Conservation (phyloP, 192 early-diverging fungal genomes). For the Piromyces finnis region DNA sequence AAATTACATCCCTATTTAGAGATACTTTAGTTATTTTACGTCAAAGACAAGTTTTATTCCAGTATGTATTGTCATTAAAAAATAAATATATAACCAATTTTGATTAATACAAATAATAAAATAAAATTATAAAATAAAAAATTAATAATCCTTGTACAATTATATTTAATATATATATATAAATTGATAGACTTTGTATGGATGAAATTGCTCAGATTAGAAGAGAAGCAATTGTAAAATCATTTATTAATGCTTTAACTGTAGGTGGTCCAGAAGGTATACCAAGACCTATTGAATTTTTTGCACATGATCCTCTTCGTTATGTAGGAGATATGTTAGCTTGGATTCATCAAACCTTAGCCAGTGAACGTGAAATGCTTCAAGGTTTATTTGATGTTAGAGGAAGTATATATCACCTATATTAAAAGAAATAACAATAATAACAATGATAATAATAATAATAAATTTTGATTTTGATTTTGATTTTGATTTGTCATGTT, state of each 20-base stretch:
- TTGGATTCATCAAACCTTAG: slow-evolving; percentile 85
- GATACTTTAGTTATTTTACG: slow-evolving; percentile 47
- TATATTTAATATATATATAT: too few species aligned
- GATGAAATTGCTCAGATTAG: slow-evolving; percentile 57
- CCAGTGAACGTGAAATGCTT: slow-evolving; percentile 73
- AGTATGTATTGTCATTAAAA: background rate
- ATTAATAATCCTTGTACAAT: too few species aligned
- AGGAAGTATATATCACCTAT: slow-evolving; percentile 1
- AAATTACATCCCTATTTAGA: slow-evolving; percentile 37
- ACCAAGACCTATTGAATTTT: slow-evolving; percentile 78
- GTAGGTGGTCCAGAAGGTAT: slow-evolving; percentile 56
- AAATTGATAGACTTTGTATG: slow-evolving; percentile 27
- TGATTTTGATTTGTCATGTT: too few species aligned
- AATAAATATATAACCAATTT: too few species aligned
- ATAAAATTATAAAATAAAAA: too few species aligned
- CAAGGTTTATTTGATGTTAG: slow-evolving; percentile 46
- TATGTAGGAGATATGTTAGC: slow-evolving; percentile 94
- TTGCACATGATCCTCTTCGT: slow-evolving; percentile 76
- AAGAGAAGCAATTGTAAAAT: slow-evolving; percentile 35
- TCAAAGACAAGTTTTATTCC: slow-evolving; percentile 53
- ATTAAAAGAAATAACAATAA: too few species aligned
- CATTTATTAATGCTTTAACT: slow-evolving; percentile 57
- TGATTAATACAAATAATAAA: too few species aligned
- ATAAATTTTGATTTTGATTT: too few species aligned
- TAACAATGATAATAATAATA: too few species aligned